Evolutionary conservation across 768 basidiomycete species (phyloP).

Genomic region (Boletus insuetus): DNA sequence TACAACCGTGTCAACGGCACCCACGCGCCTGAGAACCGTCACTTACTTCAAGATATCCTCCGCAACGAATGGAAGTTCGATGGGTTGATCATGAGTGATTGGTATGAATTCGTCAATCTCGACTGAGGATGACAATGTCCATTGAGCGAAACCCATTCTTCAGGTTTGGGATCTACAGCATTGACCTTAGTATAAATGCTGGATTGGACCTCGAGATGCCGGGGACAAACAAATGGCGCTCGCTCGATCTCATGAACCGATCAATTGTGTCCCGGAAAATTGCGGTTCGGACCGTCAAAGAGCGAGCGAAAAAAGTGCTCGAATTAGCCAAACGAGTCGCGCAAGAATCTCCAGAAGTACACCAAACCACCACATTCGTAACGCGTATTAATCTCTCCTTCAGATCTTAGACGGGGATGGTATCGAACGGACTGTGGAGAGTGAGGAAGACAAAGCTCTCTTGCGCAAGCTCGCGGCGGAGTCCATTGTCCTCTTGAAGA

Average conservation of each 20-base stretch:
- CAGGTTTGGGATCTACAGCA: slow-evolving; percentile 72
- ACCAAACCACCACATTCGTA: not conserved
- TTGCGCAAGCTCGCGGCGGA: slow-evolving; percentile 67
- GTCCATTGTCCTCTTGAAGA: slow-evolving; percentile 76
- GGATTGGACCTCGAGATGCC: slow-evolving; percentile 83
- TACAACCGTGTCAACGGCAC: slow-evolving; percentile 76
- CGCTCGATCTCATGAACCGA: slow-evolving; percentile 62
- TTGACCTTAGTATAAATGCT: slow-evolving; percentile 65
- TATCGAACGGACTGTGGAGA: slow-evolving; percentile 59
- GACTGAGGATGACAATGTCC: not conserved
- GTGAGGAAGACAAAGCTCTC: slow-evolving; percentile 56
- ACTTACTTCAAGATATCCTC: slow-evolving; percentile 58
- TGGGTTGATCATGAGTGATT: slow-evolving; percentile 81
- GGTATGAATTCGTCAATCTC: slow-evolving; percentile 39
- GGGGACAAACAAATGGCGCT: slow-evolving; percentile 72
- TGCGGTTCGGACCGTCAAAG: slow-evolving; percentile 59
- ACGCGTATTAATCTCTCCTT: not conserved
- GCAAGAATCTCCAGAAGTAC: slow-evolving; percentile 50
- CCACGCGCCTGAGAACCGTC: slow-evolving; percentile 64
- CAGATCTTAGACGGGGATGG: slow-evolving; percentile 73
- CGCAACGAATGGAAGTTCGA: slow-evolving; percentile 73
- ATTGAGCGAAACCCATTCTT: not conserved
- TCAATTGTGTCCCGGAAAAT: slow-evolving; percentile 62
- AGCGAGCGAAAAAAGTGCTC: slow-evolving; percentile 63
- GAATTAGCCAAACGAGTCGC: slow-evolving; percentile 71